Conservation (phyloP, 768 basidiomycete species). For the Hericium rajendrae region DNA sequence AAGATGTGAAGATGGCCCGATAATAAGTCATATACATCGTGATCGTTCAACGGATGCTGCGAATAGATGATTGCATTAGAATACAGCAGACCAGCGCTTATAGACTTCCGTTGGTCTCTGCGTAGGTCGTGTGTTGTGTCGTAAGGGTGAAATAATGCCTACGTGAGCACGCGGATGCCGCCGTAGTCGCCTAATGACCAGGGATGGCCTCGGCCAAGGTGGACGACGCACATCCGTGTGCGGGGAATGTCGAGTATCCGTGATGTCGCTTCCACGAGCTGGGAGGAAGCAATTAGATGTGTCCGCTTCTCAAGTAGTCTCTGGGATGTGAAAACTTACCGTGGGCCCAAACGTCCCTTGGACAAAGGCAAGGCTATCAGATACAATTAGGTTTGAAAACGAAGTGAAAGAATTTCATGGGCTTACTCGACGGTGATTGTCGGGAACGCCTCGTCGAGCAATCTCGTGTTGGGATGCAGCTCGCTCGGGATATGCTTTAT, state of each 20-base stretch:
- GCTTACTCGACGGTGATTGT: slow-evolving; percentile 13
- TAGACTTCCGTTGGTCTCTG: no score
- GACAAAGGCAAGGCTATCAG: slow-evolving; percentile 11
- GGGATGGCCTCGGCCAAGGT: slow-evolving; percentile 6
- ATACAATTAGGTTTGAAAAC: no score
- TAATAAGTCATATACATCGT: no score
- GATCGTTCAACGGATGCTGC: no score
- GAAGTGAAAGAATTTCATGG: no score
- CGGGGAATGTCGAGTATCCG: slow-evolving; percentile 4
- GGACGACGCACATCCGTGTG: slow-evolving; percentile 13
- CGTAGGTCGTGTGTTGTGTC: no score
- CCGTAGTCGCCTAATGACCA: slow-evolving; percentile 12
- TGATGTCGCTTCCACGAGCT: slow-evolving; percentile 12
- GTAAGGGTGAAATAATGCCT: not conserved
- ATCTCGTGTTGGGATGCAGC: slow-evolving; percentile 13
- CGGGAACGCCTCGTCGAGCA: slow-evolving; percentile 14
- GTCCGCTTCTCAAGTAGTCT: no score
- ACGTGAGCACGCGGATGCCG: slow-evolving; percentile 11
- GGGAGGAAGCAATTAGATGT: not conserved
- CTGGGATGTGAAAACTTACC: no score
- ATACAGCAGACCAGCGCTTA: no score
- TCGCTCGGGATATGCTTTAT: slow-evolving; percentile 11
- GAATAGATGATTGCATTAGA: no score
- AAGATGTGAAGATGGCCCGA: no score
- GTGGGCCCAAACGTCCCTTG: slow-evolving; percentile 5